phyloP scores from a whole-genome alignment of 805 yeast species.

The Yarrowia sp. region DNA sequence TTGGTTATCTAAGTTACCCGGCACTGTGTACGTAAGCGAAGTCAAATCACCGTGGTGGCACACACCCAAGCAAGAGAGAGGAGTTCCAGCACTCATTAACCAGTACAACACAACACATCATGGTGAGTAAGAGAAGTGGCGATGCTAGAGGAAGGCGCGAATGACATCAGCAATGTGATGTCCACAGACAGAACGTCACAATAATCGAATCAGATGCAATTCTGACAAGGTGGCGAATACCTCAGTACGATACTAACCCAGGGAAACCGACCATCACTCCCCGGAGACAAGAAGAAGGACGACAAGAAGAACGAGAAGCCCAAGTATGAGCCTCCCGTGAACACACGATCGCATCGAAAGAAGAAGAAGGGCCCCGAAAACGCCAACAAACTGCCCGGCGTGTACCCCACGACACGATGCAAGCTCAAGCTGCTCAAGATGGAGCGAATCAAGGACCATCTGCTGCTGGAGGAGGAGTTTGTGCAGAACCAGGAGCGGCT shows the following conservation, averaged over 20 bases:
- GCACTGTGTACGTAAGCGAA: conserved; percentile 5
- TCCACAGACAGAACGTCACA: no score
- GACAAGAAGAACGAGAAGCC: conserved; percentile 61
- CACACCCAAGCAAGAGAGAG: conserved; percentile 9
- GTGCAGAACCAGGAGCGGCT: conserved; percentile 92
- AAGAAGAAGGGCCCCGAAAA: conserved; percentile 85
- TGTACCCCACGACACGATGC: conserved; percentile 92
- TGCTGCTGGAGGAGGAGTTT: conserved; percentile 92
- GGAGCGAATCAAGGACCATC: conserved; percentile 96
- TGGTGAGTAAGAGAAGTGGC: conserved; percentile 11
- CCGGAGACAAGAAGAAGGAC: conserved; percentile 49
- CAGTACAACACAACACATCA: conserved; percentile 29
- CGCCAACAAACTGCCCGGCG: conserved; percentile 84
- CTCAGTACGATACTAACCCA: conserved; percentile 16
- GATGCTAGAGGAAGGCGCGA: no score
- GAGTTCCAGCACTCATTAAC: conserved; percentile 9
- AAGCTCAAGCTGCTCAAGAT: conserved; percentile 86
- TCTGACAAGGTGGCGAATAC: conserved; percentile 25
- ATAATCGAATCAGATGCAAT: neutral
- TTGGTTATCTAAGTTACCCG: conserved; percentile 30
- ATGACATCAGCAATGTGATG: no score
- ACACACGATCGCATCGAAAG: conserved; percentile 90
- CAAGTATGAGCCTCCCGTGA: conserved; percentile 98
- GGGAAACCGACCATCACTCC: conserved; percentile 50
- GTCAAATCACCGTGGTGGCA: conserved; percentile 31